These are phyloP conservation scores for Mortierella sp. DNA, from an alignment of 371 early-diverging fungal genomes.

Conservation along the genomic window DNA sequence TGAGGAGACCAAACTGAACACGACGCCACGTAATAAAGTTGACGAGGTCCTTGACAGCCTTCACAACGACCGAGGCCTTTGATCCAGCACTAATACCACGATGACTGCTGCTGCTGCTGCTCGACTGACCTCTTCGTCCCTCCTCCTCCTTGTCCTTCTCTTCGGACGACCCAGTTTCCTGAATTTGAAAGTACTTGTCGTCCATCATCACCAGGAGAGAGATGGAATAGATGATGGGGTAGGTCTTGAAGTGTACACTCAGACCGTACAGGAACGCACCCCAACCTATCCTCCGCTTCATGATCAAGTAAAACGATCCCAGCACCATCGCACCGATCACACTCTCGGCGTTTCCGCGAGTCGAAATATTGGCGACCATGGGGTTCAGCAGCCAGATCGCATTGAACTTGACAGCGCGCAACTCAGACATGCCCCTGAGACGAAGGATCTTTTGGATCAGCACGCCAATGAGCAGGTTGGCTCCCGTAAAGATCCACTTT, in stretches of 20 bases:
- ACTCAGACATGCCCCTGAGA: constrained; percentile 67
- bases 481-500: constrained; percentile 87
- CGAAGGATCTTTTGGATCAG: constrained; percentile 72
- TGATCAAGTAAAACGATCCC: constrained; percentile 78
- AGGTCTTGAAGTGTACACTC: constrained; percentile 97
- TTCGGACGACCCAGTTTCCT: neutral
- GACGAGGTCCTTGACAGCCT: constrained; percentile 29
- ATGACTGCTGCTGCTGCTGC: constrained; percentile 2
- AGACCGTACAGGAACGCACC: constrained; percentile 88
- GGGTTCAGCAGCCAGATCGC: constrained; percentile 94
- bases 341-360: constrained; percentile 95
- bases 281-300: constrained; percentile 62
- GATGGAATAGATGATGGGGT: constrained; percentile 93
- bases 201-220: constrained; percentile 80
- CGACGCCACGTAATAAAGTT: constrained; percentile 69
- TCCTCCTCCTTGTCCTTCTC: neutral
- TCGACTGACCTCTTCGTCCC: constrained; percentile 16
- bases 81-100: neutral
- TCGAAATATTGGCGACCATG: constrained; percentile 95
- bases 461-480: constrained; percentile 83
- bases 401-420: constrained; percentile 62
- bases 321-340: constrained; percentile 85
- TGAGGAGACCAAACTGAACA: constrained; percentile 77
- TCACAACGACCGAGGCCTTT: constrained; percentile 18
- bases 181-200: constrained; percentile 41